Percentiles rank a stretch among this genome's conserved stretches.
These are phyloP conservation scores for Solanum stenotomum DNA, from an alignment of 257 asterid genomes.

Conservation along the genomic window DNA sequence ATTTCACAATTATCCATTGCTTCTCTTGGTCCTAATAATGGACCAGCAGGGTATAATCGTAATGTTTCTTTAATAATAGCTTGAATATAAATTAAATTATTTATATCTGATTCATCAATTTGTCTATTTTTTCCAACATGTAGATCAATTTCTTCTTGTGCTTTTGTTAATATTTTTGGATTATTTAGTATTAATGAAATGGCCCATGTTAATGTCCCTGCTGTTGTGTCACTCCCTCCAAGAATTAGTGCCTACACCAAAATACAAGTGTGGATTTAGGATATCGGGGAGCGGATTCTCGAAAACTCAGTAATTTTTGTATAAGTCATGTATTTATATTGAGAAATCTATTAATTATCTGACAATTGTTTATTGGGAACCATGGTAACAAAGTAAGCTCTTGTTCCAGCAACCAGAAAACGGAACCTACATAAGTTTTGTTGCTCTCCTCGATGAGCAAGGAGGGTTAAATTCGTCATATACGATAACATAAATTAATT, in stretches of 20 bases:
- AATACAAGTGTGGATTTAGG: background rate
- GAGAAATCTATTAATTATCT: background rate
- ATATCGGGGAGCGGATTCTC: background rate
- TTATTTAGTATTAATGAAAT: conserved; percentile 29
- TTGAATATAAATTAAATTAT: conserved; percentile 27
- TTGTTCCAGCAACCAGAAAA: rapidly evolving
- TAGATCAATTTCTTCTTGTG: conserved; percentile 32
- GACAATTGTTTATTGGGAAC: rapidly evolving
- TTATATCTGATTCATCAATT: conserved; percentile 30
- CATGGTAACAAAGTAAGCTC: background rate
- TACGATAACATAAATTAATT: background rate
- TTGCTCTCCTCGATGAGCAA: background rate
- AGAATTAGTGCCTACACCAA: background rate
- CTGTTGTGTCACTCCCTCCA: conserved; percentile 35
- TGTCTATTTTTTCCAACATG: conserved; percentile 30
- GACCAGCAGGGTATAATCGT: conserved; percentile 30
- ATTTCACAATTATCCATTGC: conserved; percentile 24
- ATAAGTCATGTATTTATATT: no score
- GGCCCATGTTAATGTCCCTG: conserved; percentile 36
- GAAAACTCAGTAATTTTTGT: no score
- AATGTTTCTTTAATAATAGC: conserved; percentile 49
- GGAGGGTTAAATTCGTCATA: background rate
- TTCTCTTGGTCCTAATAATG: conserved; percentile 22
- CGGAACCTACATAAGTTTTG: rapidly evolving
- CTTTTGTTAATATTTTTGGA: conserved; percentile 19